Base-by-base conservation (phyloP, 2,329 filamentous ascomycete species). In the Paramyrothecium sp. region DNA sequence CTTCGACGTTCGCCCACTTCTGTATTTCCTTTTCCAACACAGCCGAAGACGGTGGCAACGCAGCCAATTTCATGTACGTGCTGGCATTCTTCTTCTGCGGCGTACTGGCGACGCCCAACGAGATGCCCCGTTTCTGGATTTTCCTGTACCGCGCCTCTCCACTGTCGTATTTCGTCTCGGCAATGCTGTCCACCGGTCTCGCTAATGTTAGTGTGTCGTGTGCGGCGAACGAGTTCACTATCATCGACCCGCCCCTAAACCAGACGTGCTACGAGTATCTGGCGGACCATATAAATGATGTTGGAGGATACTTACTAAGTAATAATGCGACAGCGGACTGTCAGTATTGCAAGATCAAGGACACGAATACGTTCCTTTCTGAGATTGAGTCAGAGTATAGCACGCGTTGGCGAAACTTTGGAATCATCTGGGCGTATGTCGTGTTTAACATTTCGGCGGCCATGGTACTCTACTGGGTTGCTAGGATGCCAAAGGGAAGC, bases 141-240 rank as follows among this genome's bases (percentile, higher is more conserved):
- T 89, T 89, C 77, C 85, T 90, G 82, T 90, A 90, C 69, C 81
- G 87, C 46, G 75, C 89, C 57, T 89, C 85, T 0, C 89, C 89
- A 1, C 86, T 92, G 68, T 89, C 88, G 0, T 93, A 92, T 68
- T 75, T 91, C 7, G 81, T 90, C 51, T 78, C 81, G 30, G 86
- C 84, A 3, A 81, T 92, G 70, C 71, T 90, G 3, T 79, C 84
- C 0, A 81, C 81, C 2, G 86, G 81, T 3, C 73, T 92, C 21
- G 86, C 85, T 10, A 83, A 86, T 60, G 81, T 81, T 0, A 38
- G 65, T 0, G 82, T 91, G 33, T 63, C 67, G 2, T 92, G 90
- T 70, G 81, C 86, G 1, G 51, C 65, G 2, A 88, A 86, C 65
- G 90, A 93, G 69, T 77, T 82, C 59, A 74, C 88, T 13, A 70